Base-by-base conservation (phyloP, 352 stramenopile species). In the Blastocystis sp. region DNA sequence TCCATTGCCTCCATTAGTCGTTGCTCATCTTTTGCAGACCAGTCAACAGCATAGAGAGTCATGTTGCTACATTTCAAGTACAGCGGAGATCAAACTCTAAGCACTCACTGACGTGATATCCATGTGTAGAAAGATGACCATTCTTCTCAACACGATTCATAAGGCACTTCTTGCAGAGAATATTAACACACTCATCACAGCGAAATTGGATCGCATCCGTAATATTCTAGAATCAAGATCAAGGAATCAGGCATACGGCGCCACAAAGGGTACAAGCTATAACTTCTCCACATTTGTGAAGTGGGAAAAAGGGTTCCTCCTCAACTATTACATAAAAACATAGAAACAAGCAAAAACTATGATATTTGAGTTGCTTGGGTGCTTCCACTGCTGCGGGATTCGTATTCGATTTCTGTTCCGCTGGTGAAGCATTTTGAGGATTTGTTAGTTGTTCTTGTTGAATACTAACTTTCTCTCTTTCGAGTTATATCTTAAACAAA, bases 101-200 rank as follows among this genome's bases (percentile, higher is more conserved):
- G 53, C 90, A 93, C 81, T 95, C 92, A 50, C 91, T 92, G 2
- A 95, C 93, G 16, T 92, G 85, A 90, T 95, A 95, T 76, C 91
- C 91, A 89, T 95, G 93, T 34, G 90, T 90, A 30, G 79, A 79
- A 59, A 91, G 54, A 78, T 95, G 93, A 16, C 8, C 54, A 16
- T 24, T 39, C 26, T 90, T 90, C 13, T 96, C 93, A 7, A 92
- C 92, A 16, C 94, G 93, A 41, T 95, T 93, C 39, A 93, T 93
- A 73, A 98, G 98, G 91, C 96, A 98, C 90, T 98, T 95, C 90
- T 98, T 92, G 90, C 96, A 98, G 2, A 98, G 92, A 90, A 95
- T 94, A 50, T 95, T 92, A 0, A 70, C 81, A 88, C 92, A 95
- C 3, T 92, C 90, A 1, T 92, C 91, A 76, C 93, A 94, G 34